Evolutionary conservation across 1,284 basidiomycete genomes (phyloP), one percentile per base, ranked within the genome.

Genomic region (Inonotus obliquus): DNA sequence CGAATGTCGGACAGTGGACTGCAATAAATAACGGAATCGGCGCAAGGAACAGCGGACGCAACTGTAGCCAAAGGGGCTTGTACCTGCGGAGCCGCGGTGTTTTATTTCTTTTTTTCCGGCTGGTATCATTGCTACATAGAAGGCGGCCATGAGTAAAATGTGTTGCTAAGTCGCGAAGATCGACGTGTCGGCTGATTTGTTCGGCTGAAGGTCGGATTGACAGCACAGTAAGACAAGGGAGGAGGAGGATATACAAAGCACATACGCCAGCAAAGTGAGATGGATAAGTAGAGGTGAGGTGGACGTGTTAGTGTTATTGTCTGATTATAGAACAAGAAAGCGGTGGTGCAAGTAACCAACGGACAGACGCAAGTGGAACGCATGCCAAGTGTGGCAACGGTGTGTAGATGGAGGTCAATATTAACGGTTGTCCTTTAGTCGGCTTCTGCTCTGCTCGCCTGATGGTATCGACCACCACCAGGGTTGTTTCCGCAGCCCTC

Each of bases 111-210:
- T 14, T 21, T 44, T 44, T 9, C 9, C 9, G 32, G 4, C 4
- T 44, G 41, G 41, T 44, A 44, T 44, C 41, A n/a, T n/a, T n/a
- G n/a, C 41, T 5, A 44, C 41, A 21, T 11, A 21, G 41, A 44
- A 44, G 5, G 17, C 41, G 23, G 45, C 19, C 57, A 32, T 51
- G 11, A 39, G 7, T 38, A 7, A n/a, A 53, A 9, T 32, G 37
- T 60, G 59, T 57, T 48, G 44, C 55, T 48, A 57, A 13, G 55
- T n/a, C 27, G 25, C 17, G 55, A 35, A 35, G 55, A 57, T 57
- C 44, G 44, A 23, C 21, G 23, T 11, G 55, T 21, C 41, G 41
- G 7, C 17, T 44, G 25, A 23, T 23, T n/a, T 21, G 19, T 19
- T 14, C 23, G 48, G n/a, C 48, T n/a, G 32, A 32, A 52, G 11